Evolutionary conservation across 106 monocot genomes (phyloP).

Genomic region (Alisma plantagoaquatica): DNA sequence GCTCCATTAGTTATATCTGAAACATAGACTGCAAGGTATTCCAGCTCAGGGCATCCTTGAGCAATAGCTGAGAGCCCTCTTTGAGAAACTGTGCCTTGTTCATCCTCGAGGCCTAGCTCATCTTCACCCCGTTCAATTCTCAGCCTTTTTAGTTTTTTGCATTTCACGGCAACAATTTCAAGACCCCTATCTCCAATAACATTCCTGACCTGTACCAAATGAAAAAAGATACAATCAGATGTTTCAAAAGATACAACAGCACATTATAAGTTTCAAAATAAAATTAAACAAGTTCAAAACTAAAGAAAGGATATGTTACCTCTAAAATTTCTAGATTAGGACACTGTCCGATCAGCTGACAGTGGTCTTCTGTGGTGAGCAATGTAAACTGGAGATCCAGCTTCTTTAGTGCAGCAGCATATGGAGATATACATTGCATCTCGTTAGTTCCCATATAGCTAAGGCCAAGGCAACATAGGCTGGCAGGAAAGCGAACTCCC

Average conservation of each 20-base stretch:
- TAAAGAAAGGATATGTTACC: constrained; percentile 32
- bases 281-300: not conserved
- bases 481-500: constrained; percentile 54
- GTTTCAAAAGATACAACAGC: not conserved
- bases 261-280: not conserved
- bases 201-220: constrained; percentile 61
- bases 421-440: constrained; percentile 62
- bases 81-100: constrained; percentile 79
- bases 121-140: constrained; percentile 87
- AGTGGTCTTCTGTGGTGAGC: constrained; percentile 87
- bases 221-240: not conserved
- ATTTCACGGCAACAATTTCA: constrained; percentile 58
- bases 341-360: constrained; percentile 78
- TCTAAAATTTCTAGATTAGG: constrained; percentile 84
- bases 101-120: constrained; percentile 78
- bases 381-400: constrained; percentile 83
- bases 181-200: constrained; percentile 85
- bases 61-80: constrained; percentile 60
- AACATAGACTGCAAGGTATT: constrained; percentile 78
- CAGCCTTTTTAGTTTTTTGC: constrained; percentile 60
- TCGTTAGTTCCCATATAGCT: constrained; percentile 68
- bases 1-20: constrained; percentile 79
- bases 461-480: constrained; percentile 47
- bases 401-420: constrained; percentile 71
- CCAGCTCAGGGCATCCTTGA: constrained; percentile 61